phyloP scores from a whole-genome alignment of 73 alveolate species.

The Paramecium sonneborni region DNA sequence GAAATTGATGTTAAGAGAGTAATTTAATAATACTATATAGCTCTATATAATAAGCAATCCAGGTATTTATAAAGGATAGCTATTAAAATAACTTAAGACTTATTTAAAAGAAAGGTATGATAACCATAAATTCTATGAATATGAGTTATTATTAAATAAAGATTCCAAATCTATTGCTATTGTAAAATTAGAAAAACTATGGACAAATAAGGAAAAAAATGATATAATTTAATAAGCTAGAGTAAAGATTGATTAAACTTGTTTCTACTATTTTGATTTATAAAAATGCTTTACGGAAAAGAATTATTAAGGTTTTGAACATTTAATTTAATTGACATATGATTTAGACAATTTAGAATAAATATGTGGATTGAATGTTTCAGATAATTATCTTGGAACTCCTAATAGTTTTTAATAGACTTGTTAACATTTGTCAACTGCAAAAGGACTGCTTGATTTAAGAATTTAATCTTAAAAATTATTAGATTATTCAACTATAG shows the following conservation, averaged over 20 bases:
- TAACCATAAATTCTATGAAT: not conserved
- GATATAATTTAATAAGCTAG: not conserved
- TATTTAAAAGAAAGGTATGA: not conserved
- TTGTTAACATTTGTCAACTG: not conserved
- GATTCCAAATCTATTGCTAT: not conserved
- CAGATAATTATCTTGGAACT: constrained; percentile 16
- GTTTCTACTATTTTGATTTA: not conserved
- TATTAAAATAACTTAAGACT: not conserved
- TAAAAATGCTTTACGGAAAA: not conserved
- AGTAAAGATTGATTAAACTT: constrained; percentile 11
- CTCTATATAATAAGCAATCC: constrained; percentile 25
- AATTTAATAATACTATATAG: not conserved
- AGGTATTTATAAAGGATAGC: constrained; percentile 31
- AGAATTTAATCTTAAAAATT: not conserved
- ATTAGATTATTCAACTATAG: not conserved
- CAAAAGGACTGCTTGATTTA: constrained; percentile 2
- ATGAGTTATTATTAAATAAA: not conserved
- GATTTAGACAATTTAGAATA: constrained; percentile 45
- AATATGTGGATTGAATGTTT: not conserved
- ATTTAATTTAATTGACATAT: not conserved
- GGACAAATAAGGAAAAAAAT: not conserved
- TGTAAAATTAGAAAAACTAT: not conserved
- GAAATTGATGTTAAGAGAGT: not conserved
- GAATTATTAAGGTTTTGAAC: constrained; percentile 26
- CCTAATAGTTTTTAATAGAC: not conserved